Conservation (phyloP, 441 rosid genomes). For the Codiaeum variegatum region DNA sequence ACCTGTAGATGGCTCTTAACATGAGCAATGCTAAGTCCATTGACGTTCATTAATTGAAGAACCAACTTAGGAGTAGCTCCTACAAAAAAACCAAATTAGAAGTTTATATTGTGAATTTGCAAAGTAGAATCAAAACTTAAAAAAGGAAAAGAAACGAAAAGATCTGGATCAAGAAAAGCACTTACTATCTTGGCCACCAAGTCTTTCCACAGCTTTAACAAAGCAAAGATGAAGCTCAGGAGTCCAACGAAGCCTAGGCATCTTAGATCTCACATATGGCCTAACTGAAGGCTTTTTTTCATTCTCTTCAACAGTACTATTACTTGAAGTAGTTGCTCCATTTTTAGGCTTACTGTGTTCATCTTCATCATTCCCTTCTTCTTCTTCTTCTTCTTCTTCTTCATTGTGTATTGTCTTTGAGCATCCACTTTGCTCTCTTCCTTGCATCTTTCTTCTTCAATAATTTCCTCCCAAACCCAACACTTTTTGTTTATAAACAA, state of each 20-base stretch:
- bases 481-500: not conserved
- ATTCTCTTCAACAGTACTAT: conserved; percentile 75
- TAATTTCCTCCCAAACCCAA: conserved; percentile 7
- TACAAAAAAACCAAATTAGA: conserved; percentile 17
- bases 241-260: conserved; percentile 87
- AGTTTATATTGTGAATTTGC: not conserved
- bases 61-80: conserved; percentile 91
- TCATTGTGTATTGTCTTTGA: conserved; percentile 29
- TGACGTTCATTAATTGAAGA: conserved; percentile 79
- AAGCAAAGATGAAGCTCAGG: conserved; percentile 89
- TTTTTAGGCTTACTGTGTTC: conserved; percentile 30
- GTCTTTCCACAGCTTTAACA: conserved; percentile 68
- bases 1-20: conserved; percentile 96
- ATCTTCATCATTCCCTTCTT: conserved; percentile 42
- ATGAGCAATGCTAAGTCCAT: conserved; percentile 91
- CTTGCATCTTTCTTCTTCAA: conserved; percentile 25
- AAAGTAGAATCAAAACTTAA: no score
- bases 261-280: conserved; percentile 87
- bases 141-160: not conserved
- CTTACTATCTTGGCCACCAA: conserved; percentile 89
- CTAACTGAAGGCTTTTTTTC: conserved; percentile 53
- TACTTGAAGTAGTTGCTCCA: conserved; percentile 64
- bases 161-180: not conserved
- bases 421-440: conserved; percentile 28
- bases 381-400: conserved; percentile 27